Evolutionary conservation across 108 stramenopile genomes (phyloP).

Genomic region (Pseudonitzschia delicatissima): DNA sequence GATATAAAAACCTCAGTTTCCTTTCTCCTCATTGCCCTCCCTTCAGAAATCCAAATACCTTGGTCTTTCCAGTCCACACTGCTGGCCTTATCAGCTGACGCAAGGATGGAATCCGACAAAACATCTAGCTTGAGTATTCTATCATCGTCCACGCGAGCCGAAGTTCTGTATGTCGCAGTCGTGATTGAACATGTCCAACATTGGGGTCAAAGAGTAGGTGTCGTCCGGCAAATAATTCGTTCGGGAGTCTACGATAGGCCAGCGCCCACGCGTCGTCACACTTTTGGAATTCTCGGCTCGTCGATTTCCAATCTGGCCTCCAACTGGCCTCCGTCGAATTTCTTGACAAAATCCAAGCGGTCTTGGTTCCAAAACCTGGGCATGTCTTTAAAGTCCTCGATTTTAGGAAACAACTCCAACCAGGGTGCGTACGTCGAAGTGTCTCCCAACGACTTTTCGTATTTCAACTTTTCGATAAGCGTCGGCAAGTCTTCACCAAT

Average conservation of each 20-base stretch:
- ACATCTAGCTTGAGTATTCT: slow-evolving; percentile 35
- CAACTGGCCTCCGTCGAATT: slow-evolving; percentile 61
- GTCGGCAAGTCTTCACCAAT: slow-evolving; percentile 46
- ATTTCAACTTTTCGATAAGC: slow-evolving; percentile 54
- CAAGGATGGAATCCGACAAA: slow-evolving; percentile 20
- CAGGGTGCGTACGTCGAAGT: slow-evolving; percentile 54
- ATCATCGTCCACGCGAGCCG: slow-evolving; percentile 27
- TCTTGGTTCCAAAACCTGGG: slow-evolving; percentile 74
- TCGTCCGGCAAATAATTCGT: slow-evolving; percentile 66
- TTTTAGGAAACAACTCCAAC: slow-evolving; percentile 29
- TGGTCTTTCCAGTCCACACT: slow-evolving; percentile 21
- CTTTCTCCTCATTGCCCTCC: slow-evolving; percentile 15
- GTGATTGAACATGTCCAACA: slow-evolving; percentile 82
- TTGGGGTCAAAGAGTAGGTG: slow-evolving; percentile 64
- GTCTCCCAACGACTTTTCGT: slow-evolving; percentile 49
- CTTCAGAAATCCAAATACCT: slow-evolving; percentile 17
- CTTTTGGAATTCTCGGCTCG: slow-evolving; percentile 12
- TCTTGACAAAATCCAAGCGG: slow-evolving; percentile 41
- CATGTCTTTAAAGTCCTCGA: slow-evolving; percentile 38
- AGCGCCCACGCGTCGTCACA: slow-evolving; percentile 64
- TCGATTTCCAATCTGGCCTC: slow-evolving; percentile 49
- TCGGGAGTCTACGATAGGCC: slow-evolving; percentile 74
- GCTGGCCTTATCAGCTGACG: background rate
- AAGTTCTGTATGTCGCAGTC: slow-evolving; percentile 46
- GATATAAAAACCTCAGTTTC: slow-evolving; percentile 61